phyloP scores from a whole-genome alignment of 805 yeast genomes.

The Candida orba region DNA sequence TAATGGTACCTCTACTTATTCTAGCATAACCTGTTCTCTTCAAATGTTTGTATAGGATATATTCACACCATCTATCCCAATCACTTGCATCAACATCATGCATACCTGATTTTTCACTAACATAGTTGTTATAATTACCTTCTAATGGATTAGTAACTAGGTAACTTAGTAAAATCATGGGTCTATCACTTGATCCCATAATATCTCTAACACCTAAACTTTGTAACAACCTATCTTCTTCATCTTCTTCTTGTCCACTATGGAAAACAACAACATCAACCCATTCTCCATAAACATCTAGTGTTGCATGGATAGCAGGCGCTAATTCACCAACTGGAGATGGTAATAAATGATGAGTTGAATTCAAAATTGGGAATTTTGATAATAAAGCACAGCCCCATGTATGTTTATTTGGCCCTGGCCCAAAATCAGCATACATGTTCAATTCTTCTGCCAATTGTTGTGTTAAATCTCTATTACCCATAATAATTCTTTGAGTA shows the following conservation, averaged over 20 bases:
- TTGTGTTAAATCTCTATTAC: slow-evolving; percentile 91
- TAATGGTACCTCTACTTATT: slow-evolving; percentile 84
- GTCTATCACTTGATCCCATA: slow-evolving; percentile 77
- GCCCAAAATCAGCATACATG: slow-evolving; percentile 95
- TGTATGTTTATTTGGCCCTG: slow-evolving; percentile 96
- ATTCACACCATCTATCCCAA: slow-evolving; percentile 98
- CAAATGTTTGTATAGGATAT: slow-evolving; percentile 80
- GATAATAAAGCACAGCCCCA: slow-evolving; percentile 96
- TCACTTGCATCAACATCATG: slow-evolving; percentile 89
- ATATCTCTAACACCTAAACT: slow-evolving; percentile 65
- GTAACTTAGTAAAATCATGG: slow-evolving; percentile 83
- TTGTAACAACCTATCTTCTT: slow-evolving; percentile 85
- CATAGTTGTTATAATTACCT: slow-evolving; percentile 91
- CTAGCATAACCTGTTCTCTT: slow-evolving; percentile 91
- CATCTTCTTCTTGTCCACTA: slow-evolving; percentile 97
- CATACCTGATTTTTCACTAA: slow-evolving; percentile 78
- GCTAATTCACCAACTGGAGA: slow-evolving; percentile 98
- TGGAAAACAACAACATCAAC: slow-evolving; percentile 97
- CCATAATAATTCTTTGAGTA: slow-evolving; percentile 90
- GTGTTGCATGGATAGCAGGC: slow-evolving; percentile 95
- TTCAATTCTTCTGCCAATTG: slow-evolving; percentile 85
- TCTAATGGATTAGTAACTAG: slow-evolving; percentile 80
- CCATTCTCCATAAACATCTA: slow-evolving; percentile 79
- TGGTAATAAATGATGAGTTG: slow-evolving; percentile 87
- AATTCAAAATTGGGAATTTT: slow-evolving; percentile 86